phyloP scores from a whole-genome alignment of 192 early-diverging fungal genomes.

The Backusella mclennaniae region DNA sequence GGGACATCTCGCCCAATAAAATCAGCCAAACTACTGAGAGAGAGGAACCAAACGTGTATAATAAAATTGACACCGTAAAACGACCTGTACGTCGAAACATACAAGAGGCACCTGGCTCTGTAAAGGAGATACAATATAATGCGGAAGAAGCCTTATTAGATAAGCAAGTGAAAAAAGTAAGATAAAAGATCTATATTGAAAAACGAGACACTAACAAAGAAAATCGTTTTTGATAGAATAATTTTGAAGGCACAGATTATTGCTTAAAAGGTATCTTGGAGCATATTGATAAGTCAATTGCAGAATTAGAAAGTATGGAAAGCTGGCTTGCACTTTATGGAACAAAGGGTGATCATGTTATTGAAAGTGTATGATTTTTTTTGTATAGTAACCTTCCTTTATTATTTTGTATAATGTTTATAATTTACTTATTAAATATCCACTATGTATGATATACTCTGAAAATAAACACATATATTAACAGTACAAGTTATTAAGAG shows the following conservation, averaged over 20 bases:
- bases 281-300: slow-evolving; percentile 84
- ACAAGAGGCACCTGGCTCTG: neutral
- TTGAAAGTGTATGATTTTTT: neutral
- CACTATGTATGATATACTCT: too few relatives aligned
- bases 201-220: neutral
- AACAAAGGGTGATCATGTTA: slow-evolving; percentile 40
- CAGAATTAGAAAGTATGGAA: slow-evolving; percentile 84
- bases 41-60: neutral
- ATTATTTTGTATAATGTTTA: neutral
- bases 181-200: neutral
- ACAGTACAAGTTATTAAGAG: too few relatives aligned
- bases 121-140: neutral
- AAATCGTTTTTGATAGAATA: slow-evolving; percentile 17
- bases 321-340: slow-evolving; percentile 85
- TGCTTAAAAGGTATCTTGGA: slow-evolving; percentile 73
- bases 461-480: too few relatives aligned
- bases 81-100: neutral
- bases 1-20: neutral
- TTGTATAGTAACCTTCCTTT: neutral
- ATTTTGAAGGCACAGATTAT: slow-evolving; percentile 88
- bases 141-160: neutral
- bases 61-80: neutral
- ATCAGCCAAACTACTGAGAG: neutral
- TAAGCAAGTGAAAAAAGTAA: neutral
- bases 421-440: neutral